These are phyloP conservation scores for Brassica juncea DNA, from an alignment of 345 rosid genomes.

Conservation along the genomic window DNA sequence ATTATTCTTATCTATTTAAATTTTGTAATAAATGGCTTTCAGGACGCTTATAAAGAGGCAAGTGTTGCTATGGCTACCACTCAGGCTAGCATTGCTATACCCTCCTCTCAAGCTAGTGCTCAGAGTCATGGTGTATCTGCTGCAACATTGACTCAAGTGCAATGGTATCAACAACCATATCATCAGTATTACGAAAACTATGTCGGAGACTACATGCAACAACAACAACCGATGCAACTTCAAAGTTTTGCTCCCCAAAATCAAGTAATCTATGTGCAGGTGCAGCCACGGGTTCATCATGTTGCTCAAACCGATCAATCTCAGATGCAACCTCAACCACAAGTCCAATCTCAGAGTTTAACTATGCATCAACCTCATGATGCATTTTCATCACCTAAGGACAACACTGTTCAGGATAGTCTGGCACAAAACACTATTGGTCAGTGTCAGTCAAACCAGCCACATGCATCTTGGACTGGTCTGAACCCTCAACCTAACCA, in stretches of 20 bases:
- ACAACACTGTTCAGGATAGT: not conserved
- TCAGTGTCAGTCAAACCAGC: not conserved
- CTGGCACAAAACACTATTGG: not conserved
- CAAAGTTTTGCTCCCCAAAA: not conserved
- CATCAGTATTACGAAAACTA: not conserved
- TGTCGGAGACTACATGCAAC: not conserved
- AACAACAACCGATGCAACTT: not conserved
- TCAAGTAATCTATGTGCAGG: not conserved
- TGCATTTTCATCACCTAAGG: not conserved
- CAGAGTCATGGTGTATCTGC: not conserved
- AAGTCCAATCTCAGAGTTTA: not conserved
- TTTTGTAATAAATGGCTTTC: not conserved
- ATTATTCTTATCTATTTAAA: not conserved
- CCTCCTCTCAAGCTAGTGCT: not conserved
- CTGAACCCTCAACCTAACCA: not conserved
- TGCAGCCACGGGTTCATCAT: not conserved
- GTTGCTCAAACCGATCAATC: not conserved
- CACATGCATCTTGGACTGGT: not conserved
- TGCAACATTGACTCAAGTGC: not conserved
- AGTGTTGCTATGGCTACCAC: not conserved
- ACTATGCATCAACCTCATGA: not conserved
- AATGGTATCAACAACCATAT: constrained; percentile 3
- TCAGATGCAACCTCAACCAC: constrained; percentile 10
- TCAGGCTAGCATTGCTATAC: not conserved
- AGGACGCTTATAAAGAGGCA: not conserved